phyloP scores from a whole-genome alignment of 169 alveolate genomes.

The Cryptosporidium baileyi region DNA sequence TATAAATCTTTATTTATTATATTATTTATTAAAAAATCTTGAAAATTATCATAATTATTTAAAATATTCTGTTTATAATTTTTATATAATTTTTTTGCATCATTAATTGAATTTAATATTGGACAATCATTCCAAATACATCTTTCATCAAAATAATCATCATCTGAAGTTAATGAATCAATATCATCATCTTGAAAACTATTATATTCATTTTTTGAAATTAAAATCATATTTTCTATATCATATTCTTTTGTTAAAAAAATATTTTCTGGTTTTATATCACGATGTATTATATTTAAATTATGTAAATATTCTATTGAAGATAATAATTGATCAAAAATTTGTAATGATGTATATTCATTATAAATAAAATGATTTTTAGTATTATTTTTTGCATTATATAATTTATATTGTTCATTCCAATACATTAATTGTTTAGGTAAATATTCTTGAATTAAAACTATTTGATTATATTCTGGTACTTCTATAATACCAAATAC shows the following conservation, averaged over 20 bases:
- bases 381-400: neutral
- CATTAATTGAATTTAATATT: neutral
- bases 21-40: neutral
- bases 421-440: constrained; percentile 31
- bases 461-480: constrained; percentile 40
- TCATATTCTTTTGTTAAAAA: neutral
- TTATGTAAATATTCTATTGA: constrained; percentile 42
- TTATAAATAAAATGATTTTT: neutral
- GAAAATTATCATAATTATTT: neutral
- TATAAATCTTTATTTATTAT: neutral
- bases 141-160: constrained; percentile 22
- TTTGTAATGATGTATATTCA: neutral
- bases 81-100: too few species aligned
- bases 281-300: constrained; percentile 6
- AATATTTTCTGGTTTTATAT: constrained; percentile 61
- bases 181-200: constrained; percentile 1
- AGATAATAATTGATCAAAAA: constrained; percentile 13
- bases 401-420: neutral
- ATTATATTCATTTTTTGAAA: neutral
- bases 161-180: neutral
- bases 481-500: constrained; percentile 14
- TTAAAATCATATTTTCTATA: neutral
- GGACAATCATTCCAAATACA: constrained; percentile 53
- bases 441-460: constrained; percentile 40
- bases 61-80: neutral